Base-by-base conservation (phyloP, 2,329 filamentous ascomycete species). In the Aspergillus luchuensis region DNA sequence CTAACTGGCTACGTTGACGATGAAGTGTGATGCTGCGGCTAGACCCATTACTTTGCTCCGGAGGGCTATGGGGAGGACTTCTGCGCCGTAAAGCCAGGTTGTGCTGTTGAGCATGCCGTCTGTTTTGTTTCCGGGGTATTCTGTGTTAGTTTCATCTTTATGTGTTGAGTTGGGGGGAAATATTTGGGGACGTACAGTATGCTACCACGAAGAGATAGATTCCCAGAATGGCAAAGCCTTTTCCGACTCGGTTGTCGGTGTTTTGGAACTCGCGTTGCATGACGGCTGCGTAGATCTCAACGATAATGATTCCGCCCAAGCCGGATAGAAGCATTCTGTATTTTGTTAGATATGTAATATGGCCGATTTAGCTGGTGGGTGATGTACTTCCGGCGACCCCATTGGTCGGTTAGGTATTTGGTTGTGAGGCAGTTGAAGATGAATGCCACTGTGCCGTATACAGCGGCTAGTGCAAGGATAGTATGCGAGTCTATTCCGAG, bases 241-340 rank as follows among this genome's bases (percentile, higher is more conserved):
- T 86, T 39, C 85, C 85, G 28, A 85, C 67, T 4, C 74, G 72
- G 67, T 86, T 86, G 59, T 84, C 69, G 0, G 81, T 84, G 61
- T 84, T 76, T 66, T 86, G 83, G 67, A 86, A 87, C 49, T 80
- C 70, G 28, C 78, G 76, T 70, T 87, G 84, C 83, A 87, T 86
- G 45, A 86, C 80, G 1, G 85, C 82, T 0, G 84, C 78, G 64
- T 87, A 87, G 56, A 86, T 85, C 66, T 86, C 83, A 51, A 84
- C 80, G n/a, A 85, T 11, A 13, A 86, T 76, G 45, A 87, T 78
- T 1, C 82, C 81, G 4, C 71, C 65, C 3, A 87, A 69, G 5
- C 85, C 85, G 2, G 83, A 66, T 5, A 87, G 69, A 10, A 87
- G 78, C 85, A 87, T 86, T 50, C 80, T 83, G 45, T 43, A 28